Evolutionary conservation across 2,329 filamentous ascomycete genomes (phyloP), one percentile per base, ranked within the genome.

Genomic region (Hypoxylon sp.): DNA sequence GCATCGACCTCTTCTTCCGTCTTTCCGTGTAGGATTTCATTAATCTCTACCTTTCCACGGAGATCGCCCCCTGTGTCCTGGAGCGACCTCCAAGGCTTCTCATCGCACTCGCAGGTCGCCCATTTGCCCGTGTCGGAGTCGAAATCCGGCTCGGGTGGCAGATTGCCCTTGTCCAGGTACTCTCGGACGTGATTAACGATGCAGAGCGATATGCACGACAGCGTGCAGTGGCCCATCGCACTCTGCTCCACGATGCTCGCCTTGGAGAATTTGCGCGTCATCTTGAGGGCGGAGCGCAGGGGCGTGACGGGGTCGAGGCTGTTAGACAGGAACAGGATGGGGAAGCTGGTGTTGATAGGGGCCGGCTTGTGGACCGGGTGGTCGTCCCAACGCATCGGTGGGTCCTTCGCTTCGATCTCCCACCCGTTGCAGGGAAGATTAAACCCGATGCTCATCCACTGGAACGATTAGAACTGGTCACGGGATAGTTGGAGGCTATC

Each of bases 231-330:
- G 1, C 76, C 76, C 43, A 66, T 61, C 1, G 69, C 63, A 13
- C 65, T 55, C 55, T 77, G 74, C 67, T 77, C 75, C 2, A 78
- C 57, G 27, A 78, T 64, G 26, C 74, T 74, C 3, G 75, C 70
- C 38, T 68, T 67, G 5, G 69, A 63, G 55, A 78, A 78, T 57
- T 72, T 71, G 23, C 67, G 69, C 21, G 74, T 70, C 74, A 76
- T 77, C 17, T 71, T 70, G 18, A 79, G 72, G 1, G 78, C 81
- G 37, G 78, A 77, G 38, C 67, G 63, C 4, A 87, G 70, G 2
- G 84, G 84, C 0, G 85, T 87, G 15, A 87, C 83, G 1, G 84
- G 84, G 54, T 88, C 85, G 11, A 81, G 75, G 0, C 79, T 81
- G 65, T 83, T 86, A 29, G 79, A 81, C 10, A 86, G 72, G 66